These are phyloP conservation scores for Xylariales sp. DNA, from an alignment of 2,329 filamentous ascomycete genomes.

Conservation along the genomic window DNA sequence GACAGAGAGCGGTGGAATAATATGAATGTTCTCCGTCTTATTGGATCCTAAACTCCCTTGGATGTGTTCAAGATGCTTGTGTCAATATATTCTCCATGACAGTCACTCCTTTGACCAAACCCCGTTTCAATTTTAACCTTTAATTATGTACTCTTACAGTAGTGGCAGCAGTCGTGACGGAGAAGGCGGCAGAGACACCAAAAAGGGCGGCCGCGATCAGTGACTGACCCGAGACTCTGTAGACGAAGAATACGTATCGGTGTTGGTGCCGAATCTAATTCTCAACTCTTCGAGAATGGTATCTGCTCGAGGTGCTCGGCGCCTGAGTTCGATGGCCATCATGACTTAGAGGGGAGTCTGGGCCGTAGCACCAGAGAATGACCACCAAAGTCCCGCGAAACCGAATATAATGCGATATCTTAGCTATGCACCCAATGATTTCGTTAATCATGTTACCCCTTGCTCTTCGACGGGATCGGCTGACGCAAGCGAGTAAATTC, in stretches of 20 bases:
- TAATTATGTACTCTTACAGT: neutral
- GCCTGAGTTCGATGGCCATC: constrained; percentile 14
- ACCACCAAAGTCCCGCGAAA: constrained; percentile 13
- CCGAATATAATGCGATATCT: constrained; percentile 12
- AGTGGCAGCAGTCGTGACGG: constrained; percentile 11
- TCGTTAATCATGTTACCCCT: neutral
- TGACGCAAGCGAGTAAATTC: neutral
- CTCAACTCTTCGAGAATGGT: constrained; percentile 11
- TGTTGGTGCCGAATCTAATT: constrained; percentile 11
- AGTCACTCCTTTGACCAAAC: too few species aligned
- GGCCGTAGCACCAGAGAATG: constrained; percentile 8
- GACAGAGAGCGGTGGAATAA: too few species aligned
- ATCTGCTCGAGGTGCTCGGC: constrained; percentile 10
- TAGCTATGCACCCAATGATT: constrained; percentile 9
- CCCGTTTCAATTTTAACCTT: too few species aligned
- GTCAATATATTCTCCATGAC: too few species aligned
- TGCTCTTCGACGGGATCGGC: neutral
- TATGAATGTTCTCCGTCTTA: too few species aligned
- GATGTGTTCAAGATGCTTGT: too few species aligned
- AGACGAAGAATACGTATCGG: constrained; percentile 11
- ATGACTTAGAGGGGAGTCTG: constrained; percentile 13
- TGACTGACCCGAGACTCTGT: constrained; percentile 10
- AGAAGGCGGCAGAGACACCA: constrained; percentile 11
- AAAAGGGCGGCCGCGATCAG: constrained; percentile 11
- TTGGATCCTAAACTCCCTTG: too few species aligned